Evolutionary conservation across 164 flowering plant species (phyloP), one percentile per base, ranked within the genome.

Genomic region (Amborella trichopoda): DNA sequence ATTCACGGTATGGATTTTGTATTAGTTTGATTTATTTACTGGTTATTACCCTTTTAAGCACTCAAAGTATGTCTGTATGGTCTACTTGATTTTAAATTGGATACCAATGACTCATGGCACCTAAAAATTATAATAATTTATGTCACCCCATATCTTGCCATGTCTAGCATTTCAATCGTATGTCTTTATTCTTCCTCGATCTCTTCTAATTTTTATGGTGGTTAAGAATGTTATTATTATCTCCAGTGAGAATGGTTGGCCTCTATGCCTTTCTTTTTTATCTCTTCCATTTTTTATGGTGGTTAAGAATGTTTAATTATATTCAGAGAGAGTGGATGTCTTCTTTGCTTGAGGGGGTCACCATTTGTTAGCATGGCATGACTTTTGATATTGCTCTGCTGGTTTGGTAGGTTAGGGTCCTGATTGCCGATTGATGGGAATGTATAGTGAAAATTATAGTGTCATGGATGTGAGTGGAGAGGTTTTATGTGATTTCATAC

Each of bases 1-100:
- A 80, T 45, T 81, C 83, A 36, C 80, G 96, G 98, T 91, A 65
- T 65, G 28, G n/a, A 32, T 32, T 30, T 40, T 17, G 21, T 20
- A 23, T 14, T 14, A 20, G 44, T 14, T 20, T 11, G 20, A 23
- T 6, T 2, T 1, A 10, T 17, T 19, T 5, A 6, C 8, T 3
- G 3, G 11, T 11, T 6, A 40, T 18, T 6, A 24, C 24, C n/a
- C 44, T 20, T 40, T 8, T 17, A 19, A 6, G 6, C 34, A 30
- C 34, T 30, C 6, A 6, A 30, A 30, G 13, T 30, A 30, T 30
- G 6, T 30, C 34, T 30, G 6, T 30, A 30, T 6, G 34, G 34
- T 30, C 34, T 30, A 13, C 13, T 30, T 30, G 34, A 30, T 30
- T 30, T 6, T 30, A 30, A 13, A 6, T 30, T 30, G 34, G 34